A percentile compares a stretch with the other conserved stretches of the same genome.
phyloP scores from a whole-genome alignment of 176 grass and related monocot species.

The Alloteropsis semialata region DNA sequence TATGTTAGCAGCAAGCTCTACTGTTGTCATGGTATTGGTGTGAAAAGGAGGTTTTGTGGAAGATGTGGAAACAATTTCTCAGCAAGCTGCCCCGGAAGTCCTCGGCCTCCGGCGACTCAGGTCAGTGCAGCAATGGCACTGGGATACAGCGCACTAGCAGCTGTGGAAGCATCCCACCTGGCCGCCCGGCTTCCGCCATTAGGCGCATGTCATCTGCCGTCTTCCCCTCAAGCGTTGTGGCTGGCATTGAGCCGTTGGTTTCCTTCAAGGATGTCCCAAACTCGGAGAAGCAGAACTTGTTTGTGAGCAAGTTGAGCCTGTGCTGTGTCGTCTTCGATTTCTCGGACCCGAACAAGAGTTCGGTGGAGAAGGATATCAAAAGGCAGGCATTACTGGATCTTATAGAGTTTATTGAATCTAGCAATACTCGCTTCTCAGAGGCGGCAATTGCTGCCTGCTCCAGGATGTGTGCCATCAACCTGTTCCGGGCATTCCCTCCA shows the following conservation, averaged over 20 bases:
- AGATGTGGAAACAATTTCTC: conserved; percentile 95
- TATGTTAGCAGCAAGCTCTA: background rate
- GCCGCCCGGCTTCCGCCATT: conserved; percentile 53
- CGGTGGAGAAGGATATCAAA: conserved; percentile 90
- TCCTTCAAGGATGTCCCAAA: conserved; percentile 86
- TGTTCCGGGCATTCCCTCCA: conserved; percentile 83
- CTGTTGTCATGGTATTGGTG: conserved; percentile 10
- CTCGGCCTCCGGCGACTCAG: conserved; percentile 34
- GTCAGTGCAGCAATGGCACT: conserved; percentile 37
- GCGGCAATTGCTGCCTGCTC: conserved; percentile 60
- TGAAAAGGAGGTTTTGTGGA: background rate
- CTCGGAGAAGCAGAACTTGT: conserved; percentile 77
- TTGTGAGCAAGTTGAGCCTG: conserved; percentile 80
- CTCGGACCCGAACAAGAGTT: conserved; percentile 79
- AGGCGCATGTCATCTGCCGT: conserved; percentile 94
- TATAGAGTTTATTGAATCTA: conserved; percentile 69
- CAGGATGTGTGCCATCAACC: conserved; percentile 85
- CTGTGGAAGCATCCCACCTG: conserved; percentile 43
- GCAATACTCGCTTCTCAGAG: conserved; percentile 54
- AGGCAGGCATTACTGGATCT: conserved; percentile 85
- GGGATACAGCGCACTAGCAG: conserved; percentile 65
- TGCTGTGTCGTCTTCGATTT: conserved; percentile 96
- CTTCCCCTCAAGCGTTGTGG: conserved; percentile 88
- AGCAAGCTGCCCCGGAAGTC: conserved; percentile 93
- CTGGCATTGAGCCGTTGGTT: conserved; percentile 83